A percentile compares a stretch with the other conserved stretches of the same genome.
Conservation (phyloP, 2,329 filamentous ascomycete genomes). For the Aspergillus sp. region DNA sequence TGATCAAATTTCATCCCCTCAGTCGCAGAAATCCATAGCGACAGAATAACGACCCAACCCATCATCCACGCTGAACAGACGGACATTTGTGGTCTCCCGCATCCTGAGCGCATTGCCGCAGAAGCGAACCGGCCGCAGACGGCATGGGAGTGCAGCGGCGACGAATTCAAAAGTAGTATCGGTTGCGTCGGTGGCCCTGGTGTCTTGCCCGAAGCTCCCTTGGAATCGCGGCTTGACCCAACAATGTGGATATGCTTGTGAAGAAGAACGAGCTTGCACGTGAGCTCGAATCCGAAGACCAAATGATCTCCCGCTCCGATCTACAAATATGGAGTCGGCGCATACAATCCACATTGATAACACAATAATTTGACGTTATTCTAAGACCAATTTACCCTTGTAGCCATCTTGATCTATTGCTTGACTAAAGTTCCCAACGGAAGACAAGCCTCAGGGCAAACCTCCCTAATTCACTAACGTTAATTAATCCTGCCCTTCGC, state of each 20-base stretch:
- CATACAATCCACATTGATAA: background rate
- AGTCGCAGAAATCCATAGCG: conserved; percentile 35
- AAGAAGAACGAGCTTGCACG: conserved; percentile 13
- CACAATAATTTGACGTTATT: background rate
- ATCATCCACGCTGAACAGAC: conserved; percentile 33
- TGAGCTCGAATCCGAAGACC: conserved; percentile 21
- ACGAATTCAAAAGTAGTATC: conserved; percentile 19
- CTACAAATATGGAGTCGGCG: no score
- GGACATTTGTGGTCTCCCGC: conserved; percentile 39
- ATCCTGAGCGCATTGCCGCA: conserved; percentile 44
- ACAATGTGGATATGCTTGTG: conserved; percentile 1
- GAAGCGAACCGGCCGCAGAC: conserved; percentile 22
- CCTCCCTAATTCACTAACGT: background rate
- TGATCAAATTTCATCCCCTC: conserved; percentile 37
- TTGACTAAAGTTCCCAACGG: no score
- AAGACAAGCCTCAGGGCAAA: background rate
- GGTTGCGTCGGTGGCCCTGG: conserved; percentile 30
- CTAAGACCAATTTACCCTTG: background rate
- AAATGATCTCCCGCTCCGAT: conserved; percentile 33
- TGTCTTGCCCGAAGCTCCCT: conserved; percentile 7
- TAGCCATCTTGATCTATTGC: no score
- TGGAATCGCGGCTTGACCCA: conserved; percentile 4
- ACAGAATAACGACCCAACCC: conserved; percentile 34
- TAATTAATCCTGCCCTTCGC: background rate
- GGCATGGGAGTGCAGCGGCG: conserved; percentile 25